phyloP scores from a whole-genome alignment of 176 grass and related monocot species.

The Bothriochloa decipiens region DNA sequence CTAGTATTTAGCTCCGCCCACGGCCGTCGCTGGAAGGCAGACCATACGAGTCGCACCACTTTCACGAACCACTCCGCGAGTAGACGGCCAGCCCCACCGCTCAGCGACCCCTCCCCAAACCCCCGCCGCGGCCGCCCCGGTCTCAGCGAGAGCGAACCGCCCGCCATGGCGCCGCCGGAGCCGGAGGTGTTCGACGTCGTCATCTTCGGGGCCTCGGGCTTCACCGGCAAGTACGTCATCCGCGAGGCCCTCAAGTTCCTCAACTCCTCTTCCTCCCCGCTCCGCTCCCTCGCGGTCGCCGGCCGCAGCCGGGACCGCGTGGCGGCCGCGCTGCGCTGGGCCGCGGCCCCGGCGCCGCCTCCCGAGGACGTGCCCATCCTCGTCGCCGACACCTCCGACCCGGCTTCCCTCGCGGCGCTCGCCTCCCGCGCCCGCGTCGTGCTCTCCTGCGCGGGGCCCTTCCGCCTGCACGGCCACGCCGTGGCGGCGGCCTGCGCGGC shows the following conservation, averaged over 20 bases:
- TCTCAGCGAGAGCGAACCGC: too few species aligned
- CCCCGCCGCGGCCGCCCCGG: too few species aligned
- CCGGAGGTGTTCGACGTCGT: constrained; percentile 72
- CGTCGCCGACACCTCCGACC: constrained; percentile 69
- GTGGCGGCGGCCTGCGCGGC: constrained; percentile 66
- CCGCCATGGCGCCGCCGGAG: constrained; percentile 32
- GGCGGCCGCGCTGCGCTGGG: constrained; percentile 64
- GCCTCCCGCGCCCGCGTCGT: constrained; percentile 54
- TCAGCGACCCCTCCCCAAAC: not conserved
- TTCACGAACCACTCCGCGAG: not conserved
- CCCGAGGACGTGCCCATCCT: constrained; percentile 56
- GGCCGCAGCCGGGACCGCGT: constrained; percentile 68
- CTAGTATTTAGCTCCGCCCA: not conserved
- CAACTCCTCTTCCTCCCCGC: constrained; percentile 45
- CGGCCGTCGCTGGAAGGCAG: not conserved
- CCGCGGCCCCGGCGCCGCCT: constrained; percentile 34
- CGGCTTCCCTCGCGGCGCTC: constrained; percentile 60
- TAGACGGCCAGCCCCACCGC: not conserved
- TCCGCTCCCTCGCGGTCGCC: constrained; percentile 69
- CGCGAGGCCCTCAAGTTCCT: constrained; percentile 84
- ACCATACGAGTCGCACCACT: not conserved
- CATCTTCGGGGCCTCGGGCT: constrained; percentile 91
- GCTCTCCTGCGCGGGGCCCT: constrained; percentile 74
- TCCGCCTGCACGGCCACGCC: constrained; percentile 65
- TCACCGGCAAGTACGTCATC: constrained; percentile 87